A percentile compares a stretch with the other conserved stretches of the same genome.
phyloP scores from a whole-genome alignment of 2,329 filamentous ascomycete genomes.

The Thielaviopsis populi region DNA sequence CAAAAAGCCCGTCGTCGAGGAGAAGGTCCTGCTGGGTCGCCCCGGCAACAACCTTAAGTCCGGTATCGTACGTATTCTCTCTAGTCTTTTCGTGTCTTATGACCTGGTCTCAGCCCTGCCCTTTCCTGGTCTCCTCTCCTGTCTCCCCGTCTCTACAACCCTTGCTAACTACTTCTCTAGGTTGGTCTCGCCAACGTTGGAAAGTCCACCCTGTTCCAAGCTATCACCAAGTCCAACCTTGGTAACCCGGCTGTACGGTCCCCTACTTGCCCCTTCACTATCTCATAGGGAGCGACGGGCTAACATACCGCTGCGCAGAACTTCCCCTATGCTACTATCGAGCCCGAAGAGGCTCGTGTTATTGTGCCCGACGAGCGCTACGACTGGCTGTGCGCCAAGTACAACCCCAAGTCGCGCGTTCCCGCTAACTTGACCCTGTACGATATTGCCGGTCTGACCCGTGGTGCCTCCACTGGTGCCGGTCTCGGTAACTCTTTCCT shows the following conservation, averaged over 20 bases:
- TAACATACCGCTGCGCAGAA: conserved; percentile 40
- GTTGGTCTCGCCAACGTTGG: conserved; percentile 98
- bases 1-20: conserved; percentile 81
- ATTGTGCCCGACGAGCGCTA: conserved; percentile 91
- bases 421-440: conserved; percentile 96
- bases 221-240: conserved; percentile 92
- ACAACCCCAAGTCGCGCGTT: conserved; percentile 95
- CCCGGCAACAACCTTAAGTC: conserved; percentile 98
- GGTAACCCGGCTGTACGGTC: conserved; percentile 83
- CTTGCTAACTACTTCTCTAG: conserved; percentile 30
- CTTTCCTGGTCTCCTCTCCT: not conserved
- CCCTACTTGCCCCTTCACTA: conserved; percentile 23
- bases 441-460: conserved; percentile 92
- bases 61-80: conserved; percentile 62
- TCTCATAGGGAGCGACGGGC: conserved; percentile 25
- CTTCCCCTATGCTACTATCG: conserved; percentile 98
- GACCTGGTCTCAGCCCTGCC: not conserved
- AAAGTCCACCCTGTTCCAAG: conserved; percentile 98
- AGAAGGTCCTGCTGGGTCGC: conserved; percentile 91
- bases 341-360: conserved; percentile 94
- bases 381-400: conserved; percentile 90
- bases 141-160: not conserved
- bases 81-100: not conserved
- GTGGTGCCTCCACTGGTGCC: conserved; percentile 90
- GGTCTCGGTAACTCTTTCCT: conserved; percentile 96